Percentiles rank a stretch among this genome's conserved stretches.
phyloP scores from a whole-genome alignment of 768 basidiomycete genomes.

The Mycena belliarum region DNA sequence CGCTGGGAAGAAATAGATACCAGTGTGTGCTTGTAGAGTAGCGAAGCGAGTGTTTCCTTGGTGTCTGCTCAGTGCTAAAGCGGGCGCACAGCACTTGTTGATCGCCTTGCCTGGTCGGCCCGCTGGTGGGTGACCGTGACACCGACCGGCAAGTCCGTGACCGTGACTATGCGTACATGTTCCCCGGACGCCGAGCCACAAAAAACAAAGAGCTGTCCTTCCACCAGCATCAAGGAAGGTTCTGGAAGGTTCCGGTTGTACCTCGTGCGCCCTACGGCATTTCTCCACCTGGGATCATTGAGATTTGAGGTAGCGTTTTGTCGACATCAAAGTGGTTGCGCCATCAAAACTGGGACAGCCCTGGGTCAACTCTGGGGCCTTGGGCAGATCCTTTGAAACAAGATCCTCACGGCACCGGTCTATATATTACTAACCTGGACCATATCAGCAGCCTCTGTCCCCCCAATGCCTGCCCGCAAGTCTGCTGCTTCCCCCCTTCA shows the following conservation, averaged over 20 bases:
- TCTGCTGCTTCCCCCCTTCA: constrained; percentile 32
- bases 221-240: too few species aligned
- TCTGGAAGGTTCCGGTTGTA: too few species aligned
- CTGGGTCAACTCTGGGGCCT: too few species aligned
- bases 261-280: too few species aligned
- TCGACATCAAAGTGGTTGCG: not conserved
- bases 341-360: not conserved
- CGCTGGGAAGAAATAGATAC: constrained; percentile 41
- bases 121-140: too few species aligned
- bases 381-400: constrained; percentile 16
- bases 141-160: too few species aligned
- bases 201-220: too few species aligned
- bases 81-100: not conserved
- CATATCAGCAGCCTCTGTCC: not conserved
- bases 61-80: constrained; percentile 8
- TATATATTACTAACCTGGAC: constrained; percentile 11
- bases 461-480: constrained; percentile 31
- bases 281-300: too few species aligned
- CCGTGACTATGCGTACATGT: not conserved
- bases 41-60: constrained; percentile 7
- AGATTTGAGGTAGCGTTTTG: not conserved
- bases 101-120: not conserved
- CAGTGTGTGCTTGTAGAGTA: constrained; percentile 1
- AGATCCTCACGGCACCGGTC: constrained; percentile 3
- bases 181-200: not conserved